phyloP scores from a whole-genome alignment of 2,329 filamentous ascomycete genomes.

The Ceratocystis harringtonii region DNA sequence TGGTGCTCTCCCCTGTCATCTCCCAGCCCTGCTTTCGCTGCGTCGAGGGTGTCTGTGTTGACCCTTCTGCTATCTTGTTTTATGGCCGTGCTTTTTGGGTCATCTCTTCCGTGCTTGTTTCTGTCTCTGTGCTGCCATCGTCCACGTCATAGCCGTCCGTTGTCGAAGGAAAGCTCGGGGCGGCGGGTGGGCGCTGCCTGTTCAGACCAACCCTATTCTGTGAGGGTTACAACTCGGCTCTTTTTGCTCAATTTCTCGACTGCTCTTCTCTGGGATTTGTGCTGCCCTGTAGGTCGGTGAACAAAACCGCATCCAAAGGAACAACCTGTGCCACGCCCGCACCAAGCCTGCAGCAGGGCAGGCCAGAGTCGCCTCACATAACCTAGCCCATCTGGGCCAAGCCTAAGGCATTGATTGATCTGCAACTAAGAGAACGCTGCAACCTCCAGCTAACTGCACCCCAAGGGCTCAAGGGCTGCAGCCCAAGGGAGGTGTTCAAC shows the following conservation, averaged over 20 bases:
- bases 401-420: neutral
- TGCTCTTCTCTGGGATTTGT: too few relatives aligned
- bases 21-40: neutral
- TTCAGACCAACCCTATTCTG: neutral
- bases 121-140: constrained; percentile 1
- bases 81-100: neutral
- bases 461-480: neutral
- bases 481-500: neutral
- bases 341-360: neutral
- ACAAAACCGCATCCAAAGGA: neutral
- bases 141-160: constrained; percentile 3
- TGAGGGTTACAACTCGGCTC: neutral
- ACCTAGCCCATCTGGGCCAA: neutral
- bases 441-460: neutral
- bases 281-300: neutral
- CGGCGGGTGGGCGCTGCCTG: neutral
- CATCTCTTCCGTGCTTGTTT: neutral
- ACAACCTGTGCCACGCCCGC: neutral
- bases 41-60: neutral
- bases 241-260: too few relatives aligned
- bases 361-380: neutral
- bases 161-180: neutral
- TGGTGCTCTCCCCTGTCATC: constrained; percentile 6
- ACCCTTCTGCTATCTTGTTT: neutral
- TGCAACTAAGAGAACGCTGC: neutral